Percentiles rank a stretch among this genome's conserved stretches.
Evolutionary conservation across 2,329 filamentous ascomycete species (phyloP).

Genomic region (Ascochyta koolunga): DNA sequence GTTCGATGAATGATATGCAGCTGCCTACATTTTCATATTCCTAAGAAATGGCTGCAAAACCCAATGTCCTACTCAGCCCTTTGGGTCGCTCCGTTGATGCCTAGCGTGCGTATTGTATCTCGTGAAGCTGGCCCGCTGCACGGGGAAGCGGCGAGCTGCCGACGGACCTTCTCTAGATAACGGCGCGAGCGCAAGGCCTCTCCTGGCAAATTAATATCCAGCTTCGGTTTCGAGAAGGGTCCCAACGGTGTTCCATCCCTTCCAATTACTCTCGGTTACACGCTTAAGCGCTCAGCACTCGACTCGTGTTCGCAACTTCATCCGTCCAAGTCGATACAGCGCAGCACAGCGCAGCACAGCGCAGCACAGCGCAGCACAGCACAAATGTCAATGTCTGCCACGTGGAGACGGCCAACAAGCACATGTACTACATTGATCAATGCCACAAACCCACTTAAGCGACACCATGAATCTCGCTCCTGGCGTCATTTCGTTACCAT

Average conservation of each 20-base stretch:
- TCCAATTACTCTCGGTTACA: background rate
- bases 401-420: constrained; percentile 13
- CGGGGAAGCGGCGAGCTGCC: constrained; percentile 13
- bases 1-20: background rate
- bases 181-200: constrained; percentile 7
- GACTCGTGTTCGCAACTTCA: background rate
- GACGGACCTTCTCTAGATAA: constrained; percentile 16
- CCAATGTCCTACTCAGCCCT: background rate
- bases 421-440: constrained; percentile 16
- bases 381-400: constrained; percentile 8
- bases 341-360: constrained; percentile 7
- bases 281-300: constrained; percentile 3
- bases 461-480: constrained; percentile 6
- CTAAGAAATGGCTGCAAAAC: background rate
- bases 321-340: constrained; percentile 3
- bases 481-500: constrained; percentile 13
- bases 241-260: background rate
- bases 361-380: constrained; percentile 9
- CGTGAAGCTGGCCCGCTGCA: background rate
- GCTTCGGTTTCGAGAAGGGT: background rate
- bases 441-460: constrained; percentile 13
- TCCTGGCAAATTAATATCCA: constrained; percentile 12
- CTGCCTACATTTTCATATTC: background rate
- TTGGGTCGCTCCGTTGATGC: background rate
- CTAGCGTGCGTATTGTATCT: background rate